Evolutionary conservation across 345 rosid genomes (phyloP).

Genomic region (Arabis hirsuta): DNA sequence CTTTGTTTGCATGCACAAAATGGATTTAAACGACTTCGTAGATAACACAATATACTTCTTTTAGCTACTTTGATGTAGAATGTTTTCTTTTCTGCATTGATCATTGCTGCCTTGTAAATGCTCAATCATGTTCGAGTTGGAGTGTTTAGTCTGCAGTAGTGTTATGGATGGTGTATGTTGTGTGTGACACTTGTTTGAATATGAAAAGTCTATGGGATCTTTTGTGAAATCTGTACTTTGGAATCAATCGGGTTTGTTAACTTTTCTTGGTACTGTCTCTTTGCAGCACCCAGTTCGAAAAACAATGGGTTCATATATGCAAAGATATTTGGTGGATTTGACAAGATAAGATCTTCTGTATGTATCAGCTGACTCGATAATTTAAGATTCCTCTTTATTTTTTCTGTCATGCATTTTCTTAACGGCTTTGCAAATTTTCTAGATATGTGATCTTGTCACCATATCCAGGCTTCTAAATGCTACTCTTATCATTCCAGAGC

Average conservation of each 20-base stretch:
- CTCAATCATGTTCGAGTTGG: constrained; percentile 1
- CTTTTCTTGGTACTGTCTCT: constrained; percentile 25
- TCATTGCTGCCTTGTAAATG: neutral
- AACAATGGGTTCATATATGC: constrained; percentile 84
- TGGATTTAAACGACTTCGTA: neutral
- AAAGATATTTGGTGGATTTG: constrained; percentile 93
- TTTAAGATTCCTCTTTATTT: constrained; percentile 7
- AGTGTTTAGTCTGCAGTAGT: neutral
- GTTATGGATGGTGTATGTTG: constrained; percentile 4
- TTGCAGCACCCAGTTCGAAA: constrained; percentile 63
- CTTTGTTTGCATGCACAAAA: constrained; percentile 12
- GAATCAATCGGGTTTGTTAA: constrained; percentile 9
- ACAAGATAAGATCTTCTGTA: constrained; percentile 88
- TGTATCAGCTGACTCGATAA: constrained; percentile 43
- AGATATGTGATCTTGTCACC: constrained; percentile 99
- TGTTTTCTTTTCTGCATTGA: neutral
- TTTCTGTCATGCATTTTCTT: constrained; percentile 37
- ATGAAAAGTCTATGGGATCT: constrained; percentile 7
- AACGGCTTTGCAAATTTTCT: constrained; percentile 69
- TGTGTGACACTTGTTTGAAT: constrained; percentile 24
- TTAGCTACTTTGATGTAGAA: constrained; percentile 16
- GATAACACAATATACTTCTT: neutral
- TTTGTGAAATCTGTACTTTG: neutral
- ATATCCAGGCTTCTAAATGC: constrained; percentile 99
- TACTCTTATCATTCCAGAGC: constrained; percentile 99